Percentiles rank a stretch among this genome's conserved stretches.
Conservation (phyloP, 2,329 filamentous ascomycete genomes). For the Pseudophaeomoniella oleicola region DNA sequence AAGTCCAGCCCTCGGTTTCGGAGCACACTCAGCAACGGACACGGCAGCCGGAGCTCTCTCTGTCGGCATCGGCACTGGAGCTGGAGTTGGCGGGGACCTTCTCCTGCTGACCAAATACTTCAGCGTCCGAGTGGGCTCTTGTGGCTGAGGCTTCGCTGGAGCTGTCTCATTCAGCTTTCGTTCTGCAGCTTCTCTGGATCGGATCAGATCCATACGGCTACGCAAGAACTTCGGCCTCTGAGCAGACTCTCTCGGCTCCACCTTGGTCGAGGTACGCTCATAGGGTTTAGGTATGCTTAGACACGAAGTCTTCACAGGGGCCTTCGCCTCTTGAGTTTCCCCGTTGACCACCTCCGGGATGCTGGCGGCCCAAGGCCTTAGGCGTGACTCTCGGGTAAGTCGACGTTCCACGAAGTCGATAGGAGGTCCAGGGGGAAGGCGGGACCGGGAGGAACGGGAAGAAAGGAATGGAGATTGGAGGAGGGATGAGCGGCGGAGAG, state of each 20-base stretch:
- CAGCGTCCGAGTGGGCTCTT: too few relatives aligned
- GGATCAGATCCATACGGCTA: neutral
- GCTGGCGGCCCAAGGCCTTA: neutral
- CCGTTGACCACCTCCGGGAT: neutral
- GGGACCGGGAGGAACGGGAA: neutral
- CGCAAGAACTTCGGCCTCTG: neutral
- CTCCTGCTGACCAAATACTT: too few relatives aligned
- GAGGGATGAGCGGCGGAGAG: too few relatives aligned
- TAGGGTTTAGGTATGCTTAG: neutral
- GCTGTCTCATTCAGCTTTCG: neutral
- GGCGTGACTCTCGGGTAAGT: neutral
- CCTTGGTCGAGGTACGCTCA: neutral
- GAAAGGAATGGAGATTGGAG: neutral
- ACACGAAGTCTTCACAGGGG: neutral
- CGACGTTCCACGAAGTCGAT: neutral
- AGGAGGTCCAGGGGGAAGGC: neutral
- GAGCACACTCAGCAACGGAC: too few relatives aligned
- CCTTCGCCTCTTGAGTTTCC: neutral
- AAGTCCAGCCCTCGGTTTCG: too few relatives aligned
- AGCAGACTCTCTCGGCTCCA: neutral
- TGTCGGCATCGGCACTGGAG: too few relatives aligned
- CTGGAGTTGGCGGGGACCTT: too few relatives aligned
- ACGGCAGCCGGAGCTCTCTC: too few relatives aligned
- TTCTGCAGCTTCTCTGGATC: too few relatives aligned
- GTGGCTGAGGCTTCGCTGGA: too few relatives aligned